phyloP scores from a whole-genome alignment of 768 basidiomycete genomes.

The Tephrocybe sp. region DNA sequence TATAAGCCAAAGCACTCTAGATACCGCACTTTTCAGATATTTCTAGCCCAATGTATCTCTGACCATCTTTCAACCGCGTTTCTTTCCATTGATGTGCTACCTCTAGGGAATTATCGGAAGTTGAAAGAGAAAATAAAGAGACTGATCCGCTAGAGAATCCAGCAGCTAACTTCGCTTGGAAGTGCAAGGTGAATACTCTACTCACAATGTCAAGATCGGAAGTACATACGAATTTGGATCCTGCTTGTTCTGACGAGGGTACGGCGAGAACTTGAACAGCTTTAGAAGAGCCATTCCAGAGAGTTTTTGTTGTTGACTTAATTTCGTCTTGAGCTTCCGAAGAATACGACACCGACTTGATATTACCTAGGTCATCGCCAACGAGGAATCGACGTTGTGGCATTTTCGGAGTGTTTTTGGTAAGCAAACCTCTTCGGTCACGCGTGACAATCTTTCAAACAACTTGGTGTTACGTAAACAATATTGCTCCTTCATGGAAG shows the following conservation, averaged over 20 bases:
- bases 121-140: slow-evolving; percentile 41
- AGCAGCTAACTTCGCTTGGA: slow-evolving; percentile 63
- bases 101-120: slow-evolving; percentile 37
- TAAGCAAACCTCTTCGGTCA: too few relatives aligned
- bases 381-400: slow-evolving; percentile 67
- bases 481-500: slow-evolving; percentile 53
- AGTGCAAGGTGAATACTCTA: slow-evolving; percentile 8
- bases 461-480: slow-evolving; percentile 12
- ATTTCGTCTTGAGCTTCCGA: slow-evolving; percentile 26
- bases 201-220: background rate
- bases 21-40: slow-evolving; percentile 46
- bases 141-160: slow-evolving; percentile 62
- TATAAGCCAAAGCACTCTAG: too few relatives aligned
- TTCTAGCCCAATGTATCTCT: slow-evolving; percentile 64
- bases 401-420: slow-evolving; percentile 43
- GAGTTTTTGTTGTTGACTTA: slow-evolving; percentile 34
- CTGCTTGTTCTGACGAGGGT: slow-evolving; percentile 20
- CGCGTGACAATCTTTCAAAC: background rate
- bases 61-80: slow-evolving; percentile 48
- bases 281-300: slow-evolving; percentile 31
- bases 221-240: slow-evolving; percentile 38
- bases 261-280: slow-evolving; percentile 33
- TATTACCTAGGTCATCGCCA: slow-evolving; percentile 78
- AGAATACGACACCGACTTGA: slow-evolving; percentile 58
- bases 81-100: slow-evolving; percentile 61